Evolutionary conservation across 192 early-diverging fungal genomes (phyloP), one percentile per base, ranked within the genome.

Genomic region (Coemansia sp.): DNA sequence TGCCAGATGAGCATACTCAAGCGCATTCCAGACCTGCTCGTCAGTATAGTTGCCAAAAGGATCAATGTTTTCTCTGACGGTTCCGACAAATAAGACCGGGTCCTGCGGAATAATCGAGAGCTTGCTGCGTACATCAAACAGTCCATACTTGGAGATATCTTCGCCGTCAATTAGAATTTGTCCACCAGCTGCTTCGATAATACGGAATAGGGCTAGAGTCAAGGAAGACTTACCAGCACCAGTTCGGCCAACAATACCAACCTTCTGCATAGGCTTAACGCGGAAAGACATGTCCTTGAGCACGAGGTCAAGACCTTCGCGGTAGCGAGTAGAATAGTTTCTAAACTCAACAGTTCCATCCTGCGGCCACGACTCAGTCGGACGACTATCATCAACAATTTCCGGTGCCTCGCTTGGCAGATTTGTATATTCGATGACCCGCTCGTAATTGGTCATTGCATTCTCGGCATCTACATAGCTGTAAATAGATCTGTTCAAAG

Each of bases 401-500:
- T 65, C 67, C 3, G 71, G 60, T 0, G 78, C 67, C 52, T 83
- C 81, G 1, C 51, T 25, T 0, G 58, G 62, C 38, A 83, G 46
- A 5, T 58, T 50, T 0, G 62, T 54, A 19, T 66, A 69, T 38
- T 88, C 73, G 8, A 70, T 60, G 12, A 85, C 60, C 23, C 86
- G 84, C 61, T 88, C 86, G 2, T 85, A 71, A 12, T 79, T 73
- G 34, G 80, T 86, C 86, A 83, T 88, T 65, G 71, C 78, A 59
- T 81, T 81, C 51, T 83, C 80, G 25, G 86, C 82, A 60, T 91
- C 90, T 22, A 85, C 85, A 60, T 87, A 87, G 69, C 90, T 87
- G 23, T 91, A 78, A 14, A 91, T 86, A 25, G 86, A 86, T 83
- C 88, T 87, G 64, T 85, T 88, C 38, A 96, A 82, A n/a, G 85